These are phyloP conservation scores for Aegilops tauschii DNA, from an alignment of 176 grass and related monocot species.

Conservation along the genomic window DNA sequence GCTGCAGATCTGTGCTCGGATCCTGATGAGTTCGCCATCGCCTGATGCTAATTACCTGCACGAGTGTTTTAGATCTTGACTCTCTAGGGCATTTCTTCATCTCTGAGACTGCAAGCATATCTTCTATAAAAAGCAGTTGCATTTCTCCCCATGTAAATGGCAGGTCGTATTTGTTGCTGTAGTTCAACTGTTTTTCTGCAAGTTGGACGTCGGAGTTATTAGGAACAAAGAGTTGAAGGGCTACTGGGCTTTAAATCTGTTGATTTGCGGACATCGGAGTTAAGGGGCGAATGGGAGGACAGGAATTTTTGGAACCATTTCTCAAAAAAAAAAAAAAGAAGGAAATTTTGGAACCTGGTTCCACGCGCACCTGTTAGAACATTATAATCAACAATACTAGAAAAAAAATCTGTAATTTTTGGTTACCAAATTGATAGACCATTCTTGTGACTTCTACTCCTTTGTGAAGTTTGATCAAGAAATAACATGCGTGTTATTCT, in stretches of 20 bases:
- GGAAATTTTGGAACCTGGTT: no score
- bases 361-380: no score
- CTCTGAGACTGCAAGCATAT: background rate
- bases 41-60: background rate
- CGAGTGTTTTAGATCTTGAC: background rate
- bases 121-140: background rate
- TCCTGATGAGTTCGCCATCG: background rate
- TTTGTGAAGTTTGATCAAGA: no score
- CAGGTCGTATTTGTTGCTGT: background rate
- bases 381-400: no score
- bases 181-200: background rate
- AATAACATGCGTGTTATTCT: no score
- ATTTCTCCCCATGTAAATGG: conserved; percentile 14
- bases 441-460: no score
- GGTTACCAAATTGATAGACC: no score
- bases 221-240: background rate
- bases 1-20: background rate
- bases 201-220: background rate
- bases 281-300: no score
- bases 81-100: conserved; percentile 10
- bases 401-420: no score
- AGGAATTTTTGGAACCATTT: no score
- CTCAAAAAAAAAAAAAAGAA: no score
- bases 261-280: no score
- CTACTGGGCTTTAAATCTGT: background rate